Base-by-base conservation (phyloP, 2,329 filamentous ascomycete genomes). In the Calonectria henricotiae region DNA sequence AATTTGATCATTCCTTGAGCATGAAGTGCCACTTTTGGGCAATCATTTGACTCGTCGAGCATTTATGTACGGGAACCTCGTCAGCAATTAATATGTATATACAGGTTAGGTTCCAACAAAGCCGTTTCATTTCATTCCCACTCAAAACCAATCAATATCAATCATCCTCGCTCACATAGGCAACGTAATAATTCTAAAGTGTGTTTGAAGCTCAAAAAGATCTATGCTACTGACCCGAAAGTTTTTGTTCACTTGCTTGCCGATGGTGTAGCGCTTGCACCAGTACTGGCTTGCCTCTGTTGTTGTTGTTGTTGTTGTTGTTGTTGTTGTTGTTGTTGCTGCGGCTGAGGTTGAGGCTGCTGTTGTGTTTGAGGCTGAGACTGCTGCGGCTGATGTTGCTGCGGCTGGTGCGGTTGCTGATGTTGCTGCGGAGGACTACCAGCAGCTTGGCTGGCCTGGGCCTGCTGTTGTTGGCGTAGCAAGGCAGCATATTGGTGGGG, bases 401-500 rank as follows among this genome's bases (percentile, higher is more conserved):
- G 64, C 32, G 60, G 54, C 7, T 27, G 44, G 4, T 64, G 62
- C 15, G 23, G 73, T 35, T 76, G 73, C 30, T 76, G 75, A 41
- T 81, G 78, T 43, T 73, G 75, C 25, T 78, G 78, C 32, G 73
- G 75, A 70, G 77, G 69, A 60, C 73, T 71, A 75, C 81, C 35
- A 76, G 80, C 64, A 70, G 77, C 71, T 75, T 80, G 79, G 4
- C 73, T 76, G 12, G 82, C 81, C 70, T 82, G 86, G 32, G 84
- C 83, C 71, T 89, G 87, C 71, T 90, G 88, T 74, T 90, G 89
- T 44, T 89, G 87, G 51, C 89, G 82, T 9, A 90, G 84, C 39
- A 90, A 81, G 67, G 89, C 88, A 1, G 89, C 89, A 75, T 90
- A 90, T 71, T 90, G 89, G 46, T 90, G 88, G 32, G 89, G 89